Evolutionary conservation across 192 early-diverging fungal genomes (phyloP), one percentile per base, ranked within the genome.

Genomic region (Gamsiella multidivaricata): DNA sequence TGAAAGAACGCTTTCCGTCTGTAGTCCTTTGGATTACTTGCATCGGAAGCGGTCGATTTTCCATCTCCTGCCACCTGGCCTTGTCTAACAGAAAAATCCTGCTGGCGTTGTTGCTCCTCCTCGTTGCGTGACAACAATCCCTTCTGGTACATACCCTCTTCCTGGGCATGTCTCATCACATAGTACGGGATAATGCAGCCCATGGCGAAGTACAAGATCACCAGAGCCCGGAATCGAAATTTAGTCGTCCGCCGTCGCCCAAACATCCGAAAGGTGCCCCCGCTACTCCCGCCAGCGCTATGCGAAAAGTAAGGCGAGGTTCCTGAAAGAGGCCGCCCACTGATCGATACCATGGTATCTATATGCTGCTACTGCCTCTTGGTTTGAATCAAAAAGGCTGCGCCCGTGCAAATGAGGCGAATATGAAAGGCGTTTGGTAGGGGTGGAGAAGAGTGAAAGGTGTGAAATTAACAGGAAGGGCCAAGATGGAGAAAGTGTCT

Each of bases 111-210:
- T n/a, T 46, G 12, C 15, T 46, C 5, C n/a, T 46, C 15, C 17
- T 46, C 12, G 39, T 14, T 14, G 9, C n/a, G 45, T 4, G 17
- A 28, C n/a, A 28, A n/a, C 18, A 20, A 7, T 1, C 20, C 14
- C 15, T 78, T 43, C 47, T 61, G 65, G n/a, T 49, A 59, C 14
- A 54, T 36, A 14, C 20, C 32, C 23, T 68, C 60, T 15, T 78
- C 65, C 39, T 64, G 60, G 2, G 74, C 65, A 26, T 64, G 59
- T 46, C 59, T 78, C 74, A 78, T 78, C n/a, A 69, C 61, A 53
- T 69, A 78, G 28, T 69, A 69, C 23, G 74, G 74, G 20, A 78
- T 68, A 23, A 78, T 78, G 41, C 74, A 78, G 1, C 74, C 74
- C 39, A 78, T 22, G 11, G 60, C 60, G 2, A 78, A 3, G 41